Base-by-base conservation (phyloP, 1,284 basidiomycete species). In the Xanthoconium separans region DNA sequence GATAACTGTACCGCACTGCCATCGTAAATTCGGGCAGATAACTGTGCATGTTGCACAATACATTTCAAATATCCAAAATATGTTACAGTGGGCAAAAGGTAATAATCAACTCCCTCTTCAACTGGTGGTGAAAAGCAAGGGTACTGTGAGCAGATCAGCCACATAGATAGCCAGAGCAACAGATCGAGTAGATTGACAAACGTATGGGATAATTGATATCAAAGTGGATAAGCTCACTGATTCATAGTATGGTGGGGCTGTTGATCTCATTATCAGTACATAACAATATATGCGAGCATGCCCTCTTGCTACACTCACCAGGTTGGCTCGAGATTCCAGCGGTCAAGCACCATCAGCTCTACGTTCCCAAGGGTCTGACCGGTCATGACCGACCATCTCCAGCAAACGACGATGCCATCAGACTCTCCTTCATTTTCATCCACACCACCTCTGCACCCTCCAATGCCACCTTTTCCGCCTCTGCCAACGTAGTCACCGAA, bases 381-480 rank as follows among this genome's bases (percentile, higher is more conserved):
- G 22, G 22, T 70, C 66, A 53, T 61, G 70, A 30, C 69, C 64
- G 30, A 1, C 66, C 64, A 9, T 63, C 66, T 15, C 64, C 65
- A 49, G 54, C 30, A 54, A 52, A 47, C 37, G 58, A 51, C 16
- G 42, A 53, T 29, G 18, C 54, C 57, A 54, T 60, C 13, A 82
- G 49, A 55, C 74, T 76, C 40, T 70, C 60, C 65, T 80, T 82
- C 63, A 86, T 75, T 16, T 64, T 63, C 40, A 56, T 57, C 75
- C 81, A 83, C 4, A 87, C 75, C 6, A 60, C 57, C 13, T 58
- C 56, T 1, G 82, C 82, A 3, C 77, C 81, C 15, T 56, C 59
- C 55, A 66, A 66, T 4, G 83, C 85, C 34, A 83, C 58, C 20
- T 72, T 70, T 53, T 72, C 75, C 1, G 81, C 83, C 9, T 65